These are phyloP conservation scores for Hypoxylon fuscum DNA, from an alignment of 495 filamentous ascomycete genomes.

Conservation along the genomic window DNA sequence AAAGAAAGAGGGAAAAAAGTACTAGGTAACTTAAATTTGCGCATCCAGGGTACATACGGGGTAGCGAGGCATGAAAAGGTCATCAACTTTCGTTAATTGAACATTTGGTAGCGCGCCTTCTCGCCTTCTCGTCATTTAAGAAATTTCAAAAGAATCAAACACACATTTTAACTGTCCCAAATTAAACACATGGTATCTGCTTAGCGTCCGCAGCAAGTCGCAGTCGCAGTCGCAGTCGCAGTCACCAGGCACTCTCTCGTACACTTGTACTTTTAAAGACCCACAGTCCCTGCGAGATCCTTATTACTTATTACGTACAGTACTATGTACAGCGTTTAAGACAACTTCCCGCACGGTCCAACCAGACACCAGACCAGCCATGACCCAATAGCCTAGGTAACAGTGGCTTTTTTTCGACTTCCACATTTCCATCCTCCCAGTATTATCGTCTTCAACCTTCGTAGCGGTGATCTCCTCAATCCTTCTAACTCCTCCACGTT, in stretches of 20 bases:
- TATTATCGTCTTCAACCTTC: slow-evolving; percentile 36
- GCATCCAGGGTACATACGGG: no score
- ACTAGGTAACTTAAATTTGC: no score
- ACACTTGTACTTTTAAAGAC: slow-evolving; percentile 1
- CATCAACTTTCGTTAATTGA: no score
- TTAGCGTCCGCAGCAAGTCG: slow-evolving; percentile 17
- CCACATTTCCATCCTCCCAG: slow-evolving; percentile 31
- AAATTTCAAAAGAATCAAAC: not conserved
- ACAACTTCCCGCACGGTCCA: slow-evolving; percentile 31
- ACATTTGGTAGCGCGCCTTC: no score
- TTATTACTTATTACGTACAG: slow-evolving; percentile 35
- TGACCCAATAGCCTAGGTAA: slow-evolving; percentile 34
- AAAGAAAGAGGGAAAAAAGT: no score
- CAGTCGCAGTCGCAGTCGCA: slow-evolving; percentile 10
- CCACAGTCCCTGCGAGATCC: slow-evolving; percentile 35
- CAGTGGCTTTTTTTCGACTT: slow-evolving; percentile 36
- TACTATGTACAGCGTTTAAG: slow-evolving; percentile 22
- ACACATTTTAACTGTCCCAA: not conserved
- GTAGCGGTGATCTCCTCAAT: slow-evolving; percentile 34
- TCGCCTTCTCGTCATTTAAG: no score
- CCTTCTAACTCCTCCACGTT: slow-evolving; percentile 49
- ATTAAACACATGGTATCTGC: slow-evolving; percentile 8
- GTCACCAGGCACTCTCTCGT: no score
- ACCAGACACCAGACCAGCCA: slow-evolving; percentile 1
- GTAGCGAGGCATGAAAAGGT: no score